Base-by-base conservation (phyloP, 257 asterid genomes). In the Gentiana macrophylla region DNA sequence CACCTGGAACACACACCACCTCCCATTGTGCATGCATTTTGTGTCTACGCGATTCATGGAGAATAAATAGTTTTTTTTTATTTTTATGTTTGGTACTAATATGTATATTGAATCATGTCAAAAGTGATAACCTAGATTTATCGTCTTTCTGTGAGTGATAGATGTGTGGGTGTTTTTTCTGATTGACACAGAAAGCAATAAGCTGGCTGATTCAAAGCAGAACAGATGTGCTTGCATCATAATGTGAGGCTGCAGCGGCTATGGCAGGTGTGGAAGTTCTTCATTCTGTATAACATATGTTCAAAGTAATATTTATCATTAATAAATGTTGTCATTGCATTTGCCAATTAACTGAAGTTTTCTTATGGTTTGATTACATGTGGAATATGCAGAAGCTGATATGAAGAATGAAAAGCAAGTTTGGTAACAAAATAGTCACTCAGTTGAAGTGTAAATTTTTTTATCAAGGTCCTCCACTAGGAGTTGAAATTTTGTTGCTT, bases 141-240 rank as follows among this genome's bases (percentile, higher is more conserved):
- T 1, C 8, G 46, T 38, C 9, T 41, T 41, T 41, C 9, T 41
- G 46, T 41, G 24, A 24, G 24, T 24, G 24, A 24, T 24, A 24
- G 24, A 24, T 24, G 24, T 24, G 5, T 24, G 6, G 24, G 44
- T 48, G 35, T 32, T 35, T 36, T 49, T 53, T 37, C 10, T 62
- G 57, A 13, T 13, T 52, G 32, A 5, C 64, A 62, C 91, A 82
- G 97, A 83, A 56, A 80, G 67, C 79, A 79, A 79, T 66, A 44
- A 62, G 62, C 37, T 62, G 4, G 65, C 52, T 48, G 83, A 84
- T 63, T 46, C 67, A 37, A 71, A 79, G 71, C 88, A 74, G 72
- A 77, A 71, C 64, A 81, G 58, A 63, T 88, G 97, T 63, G 69
- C 74, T n/a, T 88, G 97, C 56, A 71, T 78, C 62, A 85, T 85